phyloP scores from a whole-genome alignment of 495 filamentous ascomycete species.

The Podospora pseudoanserina region DNA sequence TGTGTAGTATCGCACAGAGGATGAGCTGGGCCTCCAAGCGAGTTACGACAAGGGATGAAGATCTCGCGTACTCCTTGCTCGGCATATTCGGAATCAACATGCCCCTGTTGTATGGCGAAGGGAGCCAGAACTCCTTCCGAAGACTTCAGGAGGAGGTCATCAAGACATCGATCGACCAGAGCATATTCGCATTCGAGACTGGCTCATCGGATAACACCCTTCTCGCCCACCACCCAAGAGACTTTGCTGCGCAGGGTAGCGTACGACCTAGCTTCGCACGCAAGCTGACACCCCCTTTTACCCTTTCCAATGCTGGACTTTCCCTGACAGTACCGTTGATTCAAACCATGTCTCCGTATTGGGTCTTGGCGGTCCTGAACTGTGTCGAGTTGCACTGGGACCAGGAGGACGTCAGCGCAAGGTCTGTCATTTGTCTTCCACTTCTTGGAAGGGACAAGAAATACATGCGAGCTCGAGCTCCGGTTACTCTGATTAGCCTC shows the following conservation, averaged over 20 bases:
- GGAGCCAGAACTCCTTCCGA: slow-evolving; percentile 28
- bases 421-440: slow-evolving; percentile 22
- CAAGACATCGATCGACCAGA: slow-evolving; percentile 21
- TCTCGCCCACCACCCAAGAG: slow-evolving; percentile 24
- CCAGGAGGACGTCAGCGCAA: background rate
- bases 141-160: slow-evolving; percentile 33
- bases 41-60: slow-evolving; percentile 30
- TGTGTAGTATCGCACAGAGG: slow-evolving; percentile 17
- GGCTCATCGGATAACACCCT: slow-evolving; percentile 11
- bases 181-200: slow-evolving; percentile 30
- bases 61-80: slow-evolving; percentile 37
- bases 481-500: slow-evolving; percentile 22
- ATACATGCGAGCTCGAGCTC: slow-evolving; percentile 27
- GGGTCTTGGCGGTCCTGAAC: slow-evolving; percentile 28
- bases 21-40: slow-evolving; percentile 35
- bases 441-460: slow-evolving; percentile 27
- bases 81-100: slow-evolving; percentile 35
- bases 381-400: slow-evolving; percentile 23
- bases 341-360: slow-evolving; percentile 28
- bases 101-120: slow-evolving; percentile 37
- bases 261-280: slow-evolving; percentile 18
- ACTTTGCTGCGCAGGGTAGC: slow-evolving; percentile 9
- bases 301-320: slow-evolving; percentile 30
- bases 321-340: slow-evolving; percentile 26
- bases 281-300: slow-evolving; percentile 22